Conservation (phyloP, 768 basidiomycete genomes). For the Plicaturopsis crispa region DNA sequence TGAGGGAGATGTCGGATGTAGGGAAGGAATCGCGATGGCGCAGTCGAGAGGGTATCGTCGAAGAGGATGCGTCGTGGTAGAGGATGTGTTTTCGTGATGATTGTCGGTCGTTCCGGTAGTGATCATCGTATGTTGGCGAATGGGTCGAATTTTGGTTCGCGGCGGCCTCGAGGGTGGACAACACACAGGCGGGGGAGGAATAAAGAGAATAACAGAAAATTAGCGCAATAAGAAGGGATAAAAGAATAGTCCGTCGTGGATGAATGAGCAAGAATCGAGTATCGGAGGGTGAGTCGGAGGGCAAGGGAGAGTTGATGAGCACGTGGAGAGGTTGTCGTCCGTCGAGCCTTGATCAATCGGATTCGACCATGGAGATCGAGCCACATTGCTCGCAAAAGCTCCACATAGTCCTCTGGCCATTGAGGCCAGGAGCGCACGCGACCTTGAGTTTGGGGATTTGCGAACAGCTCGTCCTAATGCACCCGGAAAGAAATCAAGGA, state of each 20-base stretch:
- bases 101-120: no score
- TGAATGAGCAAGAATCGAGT: not conserved
- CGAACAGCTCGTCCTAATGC: conserved; percentile 51
- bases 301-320: conserved; percentile 1
- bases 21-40: not conserved
- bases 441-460: conserved; percentile 81
- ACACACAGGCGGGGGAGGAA: conserved; percentile 2
- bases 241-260: conserved; percentile 21
- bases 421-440: conserved; percentile 62
- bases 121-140: no score
- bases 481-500: conserved; percentile 3
- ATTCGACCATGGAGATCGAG: conserved; percentile 83
- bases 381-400: conserved; percentile 84
- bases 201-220: conserved; percentile 12
- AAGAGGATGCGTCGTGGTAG: conserved; percentile 6
- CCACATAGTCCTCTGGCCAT: conserved; percentile 76
- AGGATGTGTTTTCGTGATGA: no score
- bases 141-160: no score
- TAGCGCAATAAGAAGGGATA: conserved; percentile 21
- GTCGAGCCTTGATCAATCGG: no score
- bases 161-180: conserved; percentile 9
- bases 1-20: conserved; percentile 1
- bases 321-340: conserved; percentile 1
- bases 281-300: conserved; percentile 3
- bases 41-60: conserved; percentile 4